Evolutionary conservation across 176 grass and related monocot species (phyloP).

Genomic region (Secale cereale): DNA sequence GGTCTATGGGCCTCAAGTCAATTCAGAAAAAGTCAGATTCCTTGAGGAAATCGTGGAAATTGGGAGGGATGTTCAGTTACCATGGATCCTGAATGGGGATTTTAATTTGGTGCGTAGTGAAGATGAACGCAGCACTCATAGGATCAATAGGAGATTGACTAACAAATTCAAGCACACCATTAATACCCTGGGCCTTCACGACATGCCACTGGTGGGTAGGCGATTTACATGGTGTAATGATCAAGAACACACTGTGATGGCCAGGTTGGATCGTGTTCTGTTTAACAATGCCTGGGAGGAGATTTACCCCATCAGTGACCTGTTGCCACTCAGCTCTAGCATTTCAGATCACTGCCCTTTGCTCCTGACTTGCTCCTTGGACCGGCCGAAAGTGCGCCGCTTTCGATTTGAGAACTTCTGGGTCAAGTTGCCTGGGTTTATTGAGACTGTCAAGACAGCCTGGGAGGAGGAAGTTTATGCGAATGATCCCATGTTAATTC

Average conservation of each 20-base stretch:
- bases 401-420: too few species aligned
- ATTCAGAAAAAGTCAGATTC: not conserved
- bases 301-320: not conserved
- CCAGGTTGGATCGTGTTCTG: not conserved
- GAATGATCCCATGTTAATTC: too few species aligned
- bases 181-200: not conserved
- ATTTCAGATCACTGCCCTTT: not conserved
- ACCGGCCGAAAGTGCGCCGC: too few species aligned
- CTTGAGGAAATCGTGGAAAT: not conserved
- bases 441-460: too few species aligned
- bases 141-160: not conserved
- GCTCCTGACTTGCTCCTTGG: too few species aligned
- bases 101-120: not conserved
- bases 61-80: not conserved
- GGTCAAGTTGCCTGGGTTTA: too few species aligned
- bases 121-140: not conserved
- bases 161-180: not conserved
- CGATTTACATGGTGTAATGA: not conserved
- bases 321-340: not conserved
- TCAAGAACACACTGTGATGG: not conserved
- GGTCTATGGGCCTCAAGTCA: not conserved
- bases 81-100: not conserved
- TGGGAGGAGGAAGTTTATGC: too few species aligned
- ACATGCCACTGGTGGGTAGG: not conserved
- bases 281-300: not conserved